These are phyloP conservation scores for Spathaspora arborariae DNA, from an alignment of 805 yeast species.

Conservation along the genomic window DNA sequence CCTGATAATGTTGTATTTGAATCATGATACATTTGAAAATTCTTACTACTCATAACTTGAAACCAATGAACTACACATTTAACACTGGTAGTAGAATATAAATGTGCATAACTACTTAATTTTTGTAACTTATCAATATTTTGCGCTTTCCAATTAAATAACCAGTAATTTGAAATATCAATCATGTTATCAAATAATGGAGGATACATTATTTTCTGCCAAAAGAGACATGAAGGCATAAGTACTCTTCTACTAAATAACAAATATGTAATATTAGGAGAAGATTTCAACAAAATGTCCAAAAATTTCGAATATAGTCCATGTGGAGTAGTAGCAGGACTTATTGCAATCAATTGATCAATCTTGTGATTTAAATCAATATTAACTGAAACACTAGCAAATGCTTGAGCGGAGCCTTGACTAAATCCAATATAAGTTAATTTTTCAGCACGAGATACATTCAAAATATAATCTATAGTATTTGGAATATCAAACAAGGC, in stretches of 20 bases:
- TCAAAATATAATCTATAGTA: constrained; percentile 68
- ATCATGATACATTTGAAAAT: constrained; percentile 90
- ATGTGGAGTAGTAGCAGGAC: constrained; percentile 93
- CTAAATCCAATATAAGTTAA: constrained; percentile 83
- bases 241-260: constrained; percentile 73
- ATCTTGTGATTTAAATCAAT: constrained; percentile 56
- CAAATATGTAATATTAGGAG: constrained; percentile 67
- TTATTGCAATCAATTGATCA: constrained; percentile 68
- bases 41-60: constrained; percentile 72
- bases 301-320: constrained; percentile 75
- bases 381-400: constrained; percentile 72
- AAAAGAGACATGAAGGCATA: constrained; percentile 71
- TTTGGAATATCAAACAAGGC: constrained; percentile 89
- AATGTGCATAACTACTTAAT: constrained; percentile 74
- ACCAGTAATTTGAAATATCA: constrained; percentile 60
- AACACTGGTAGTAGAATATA: constrained; percentile 88
- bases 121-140: constrained; percentile 77
- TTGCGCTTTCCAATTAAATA: constrained; percentile 76
- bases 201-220: constrained; percentile 77
- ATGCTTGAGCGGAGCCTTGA: constrained; percentile 92
- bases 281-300: constrained; percentile 68
- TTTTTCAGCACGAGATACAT: constrained; percentile 34
- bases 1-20: constrained; percentile 16
- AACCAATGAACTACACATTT: constrained; percentile 96
- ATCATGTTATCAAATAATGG: constrained; percentile 69